phyloP scores from a whole-genome alignment of 306 rosid genomes.

The Gleditsia sinensis region DNA sequence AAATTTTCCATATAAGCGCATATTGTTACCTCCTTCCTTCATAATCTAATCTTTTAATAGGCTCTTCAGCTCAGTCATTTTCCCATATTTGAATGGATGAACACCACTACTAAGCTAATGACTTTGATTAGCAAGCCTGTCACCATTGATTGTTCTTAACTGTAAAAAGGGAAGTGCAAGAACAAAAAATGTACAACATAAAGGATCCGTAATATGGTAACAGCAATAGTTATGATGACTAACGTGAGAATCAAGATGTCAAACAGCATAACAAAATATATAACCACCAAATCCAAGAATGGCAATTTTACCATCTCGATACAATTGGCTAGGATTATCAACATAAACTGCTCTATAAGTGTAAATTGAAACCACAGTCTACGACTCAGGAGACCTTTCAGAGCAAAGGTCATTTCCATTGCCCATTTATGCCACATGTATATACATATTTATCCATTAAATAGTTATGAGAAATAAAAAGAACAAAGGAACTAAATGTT shows the following conservation, averaged over 20 bases:
- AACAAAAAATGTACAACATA: too few species aligned
- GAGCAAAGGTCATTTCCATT: slow-evolving; percentile 26
- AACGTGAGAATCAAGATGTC: not conserved
- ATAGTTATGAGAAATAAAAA: slow-evolving; percentile 20
- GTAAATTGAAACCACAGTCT: not conserved
- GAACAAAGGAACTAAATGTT: slow-evolving; percentile 20
- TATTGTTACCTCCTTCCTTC: too few species aligned
- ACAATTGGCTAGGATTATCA: slow-evolving; percentile 40
- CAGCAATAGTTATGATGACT: not conserved
- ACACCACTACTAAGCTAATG: too few species aligned
- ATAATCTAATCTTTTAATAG: too few species aligned
- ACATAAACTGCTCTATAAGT: slow-evolving; percentile 26
- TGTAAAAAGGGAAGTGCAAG: too few species aligned
- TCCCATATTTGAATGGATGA: too few species aligned
- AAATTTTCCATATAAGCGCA: too few species aligned
- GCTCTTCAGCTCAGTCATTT: too few species aligned
- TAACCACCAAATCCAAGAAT: slow-evolving; percentile 32
- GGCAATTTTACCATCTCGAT: slow-evolving; percentile 34
- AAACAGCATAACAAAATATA: not conserved
- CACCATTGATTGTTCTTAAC: too few species aligned
- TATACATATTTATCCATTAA: slow-evolving; percentile 33
- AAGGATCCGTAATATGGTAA: not conserved
- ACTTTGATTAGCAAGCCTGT: too few species aligned
- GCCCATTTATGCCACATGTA: slow-evolving; percentile 38
- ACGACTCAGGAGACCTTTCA: not conserved